phyloP scores from a whole-genome alignment of 2,329 filamentous ascomycete genomes.

The Curvularia lunata region DNA sequence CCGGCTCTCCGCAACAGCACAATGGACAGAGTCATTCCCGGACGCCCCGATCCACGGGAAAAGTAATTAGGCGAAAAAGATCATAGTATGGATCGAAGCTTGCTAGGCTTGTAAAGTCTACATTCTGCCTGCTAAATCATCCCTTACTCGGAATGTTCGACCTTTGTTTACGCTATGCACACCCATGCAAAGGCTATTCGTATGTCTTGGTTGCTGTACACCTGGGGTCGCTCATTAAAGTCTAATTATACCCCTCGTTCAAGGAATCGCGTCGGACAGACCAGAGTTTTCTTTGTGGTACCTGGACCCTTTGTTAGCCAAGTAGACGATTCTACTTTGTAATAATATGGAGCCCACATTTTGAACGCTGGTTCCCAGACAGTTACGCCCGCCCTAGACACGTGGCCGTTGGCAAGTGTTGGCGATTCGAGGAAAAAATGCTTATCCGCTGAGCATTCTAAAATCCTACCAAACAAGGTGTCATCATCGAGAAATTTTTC shows the following conservation, averaged over 20 bases:
- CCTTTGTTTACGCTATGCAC: background rate
- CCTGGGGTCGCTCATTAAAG: background rate
- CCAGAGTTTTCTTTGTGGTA: slow-evolving; percentile 53
- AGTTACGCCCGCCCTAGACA: slow-evolving; percentile 53
- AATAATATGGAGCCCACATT: slow-evolving; percentile 30
- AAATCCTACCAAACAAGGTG: slow-evolving; percentile 51
- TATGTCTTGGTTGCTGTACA: background rate
- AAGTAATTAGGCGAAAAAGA: background rate
- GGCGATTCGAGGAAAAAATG: slow-evolving; percentile 49
- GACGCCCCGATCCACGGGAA: background rate
- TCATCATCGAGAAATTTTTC: slow-evolving; percentile 56
- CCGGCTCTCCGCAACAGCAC: slow-evolving; percentile 11
- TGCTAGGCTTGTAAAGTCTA: background rate
- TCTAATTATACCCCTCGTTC: slow-evolving; percentile 2
- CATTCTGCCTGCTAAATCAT: slow-evolving; percentile 1
- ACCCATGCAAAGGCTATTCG: background rate
- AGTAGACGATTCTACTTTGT: background rate
- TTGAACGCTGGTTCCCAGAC: slow-evolving; percentile 60
- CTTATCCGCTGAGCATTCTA: slow-evolving; percentile 56
- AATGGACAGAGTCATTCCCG: background rate
- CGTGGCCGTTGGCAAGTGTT: slow-evolving; percentile 50
- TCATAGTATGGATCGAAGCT: background rate
- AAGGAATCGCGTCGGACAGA: slow-evolving; percentile 48
- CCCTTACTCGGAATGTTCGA: background rate
- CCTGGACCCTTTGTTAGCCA: slow-evolving; percentile 21